Evolutionary conservation across 257 asterid genomes (phyloP).

Genomic region (Solanum microdontum): DNA sequence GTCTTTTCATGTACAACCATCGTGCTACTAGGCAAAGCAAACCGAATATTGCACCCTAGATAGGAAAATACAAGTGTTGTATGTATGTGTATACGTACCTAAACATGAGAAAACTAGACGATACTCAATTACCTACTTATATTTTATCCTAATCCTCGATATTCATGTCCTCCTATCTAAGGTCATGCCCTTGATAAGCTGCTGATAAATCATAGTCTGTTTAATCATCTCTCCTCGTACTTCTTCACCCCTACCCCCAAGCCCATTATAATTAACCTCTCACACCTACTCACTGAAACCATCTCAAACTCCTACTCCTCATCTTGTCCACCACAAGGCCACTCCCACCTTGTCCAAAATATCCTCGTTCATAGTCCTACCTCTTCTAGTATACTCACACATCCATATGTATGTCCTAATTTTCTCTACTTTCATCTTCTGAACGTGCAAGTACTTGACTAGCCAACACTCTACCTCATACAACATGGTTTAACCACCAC

Average conservation of each 20-base stretch:
- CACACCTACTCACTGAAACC: neutral
- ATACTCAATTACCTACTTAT: neutral
- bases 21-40: neutral
- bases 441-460: neutral
- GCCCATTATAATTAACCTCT: neutral
- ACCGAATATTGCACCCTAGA: neutral
- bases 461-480: neutral
- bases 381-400: neutral
- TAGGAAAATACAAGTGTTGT: neutral
- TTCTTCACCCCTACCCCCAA: neutral
- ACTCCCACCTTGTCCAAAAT: neutral
- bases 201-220: too few species aligned
- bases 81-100: neutral
- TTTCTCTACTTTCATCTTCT: neutral
- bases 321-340: neutral
- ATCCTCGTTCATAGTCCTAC: neutral
- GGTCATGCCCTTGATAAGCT: neutral
- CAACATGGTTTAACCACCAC: neutral
- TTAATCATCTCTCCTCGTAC: neutral
- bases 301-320: neutral
- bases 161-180: neutral
- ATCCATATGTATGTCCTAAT: neutral
- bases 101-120: neutral
- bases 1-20: neutral
- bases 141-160: too few species aligned